Evolutionary conservation across 75 land plant genomes (phyloP).

Genomic region (Selaginella tamariscina): DNA sequence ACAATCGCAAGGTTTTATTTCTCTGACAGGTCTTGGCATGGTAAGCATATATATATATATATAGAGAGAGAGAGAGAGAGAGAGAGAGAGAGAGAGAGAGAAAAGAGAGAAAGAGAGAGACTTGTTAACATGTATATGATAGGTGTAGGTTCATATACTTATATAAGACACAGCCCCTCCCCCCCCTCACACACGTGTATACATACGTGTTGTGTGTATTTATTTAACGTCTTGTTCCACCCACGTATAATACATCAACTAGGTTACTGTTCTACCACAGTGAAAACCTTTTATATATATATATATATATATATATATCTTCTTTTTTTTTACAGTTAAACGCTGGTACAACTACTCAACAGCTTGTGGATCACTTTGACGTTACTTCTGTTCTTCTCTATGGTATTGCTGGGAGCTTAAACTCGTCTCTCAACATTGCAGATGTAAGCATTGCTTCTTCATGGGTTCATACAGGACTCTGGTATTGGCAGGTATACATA

Average conservation of each 20-base stretch:
- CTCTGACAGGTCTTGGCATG: conserved; percentile 46
- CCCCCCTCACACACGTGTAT: no score
- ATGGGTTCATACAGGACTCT: conserved; percentile 61
- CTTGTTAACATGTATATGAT: no score
- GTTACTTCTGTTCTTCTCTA: conserved; percentile 36
- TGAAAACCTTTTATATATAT: no score
- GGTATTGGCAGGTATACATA: conserved; percentile 50
- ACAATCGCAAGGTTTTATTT: conserved; percentile 18
- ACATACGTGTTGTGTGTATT: background rate
- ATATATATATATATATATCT: no score
- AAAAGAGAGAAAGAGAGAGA: no score
- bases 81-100: no score
- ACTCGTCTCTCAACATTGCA: conserved; percentile 33
- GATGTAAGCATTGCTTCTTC: conserved; percentile 42
- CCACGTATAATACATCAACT: no score
- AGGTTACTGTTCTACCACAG: no score
- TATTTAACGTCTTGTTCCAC: background rate
- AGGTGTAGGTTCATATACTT: no score
- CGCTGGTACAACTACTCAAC: conserved; percentile 44
- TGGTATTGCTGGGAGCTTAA: conserved; percentile 59
- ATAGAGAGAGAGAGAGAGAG: no score
- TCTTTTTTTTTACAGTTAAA: conserved; percentile 29
- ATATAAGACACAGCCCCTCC: no score
- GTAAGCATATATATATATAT: conserved; percentile 16
- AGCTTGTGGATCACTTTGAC: conserved; percentile 29